Evolutionary conservation across 495 filamentous ascomycete genomes (phyloP), one percentile per base, ranked within the genome.

Genomic region (Penicillium riverlandense): DNA sequence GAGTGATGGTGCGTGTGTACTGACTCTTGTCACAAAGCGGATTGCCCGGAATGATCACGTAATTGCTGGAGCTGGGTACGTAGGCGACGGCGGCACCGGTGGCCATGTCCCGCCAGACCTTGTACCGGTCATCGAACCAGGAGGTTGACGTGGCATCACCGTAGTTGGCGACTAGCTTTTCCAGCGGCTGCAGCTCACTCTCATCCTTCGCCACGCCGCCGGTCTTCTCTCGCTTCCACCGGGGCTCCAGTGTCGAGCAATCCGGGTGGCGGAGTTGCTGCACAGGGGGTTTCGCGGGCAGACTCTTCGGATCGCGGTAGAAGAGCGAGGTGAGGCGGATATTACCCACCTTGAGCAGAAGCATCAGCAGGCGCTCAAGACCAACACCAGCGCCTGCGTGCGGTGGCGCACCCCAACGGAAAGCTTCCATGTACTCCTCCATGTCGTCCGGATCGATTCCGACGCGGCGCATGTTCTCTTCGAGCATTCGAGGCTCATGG

Each of bases 331-430:
- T 88, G 30, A 92, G 77, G 28, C 90, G 83, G 43, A 96, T 91
- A 62, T 96, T 90, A 48, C 89, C 89, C 8, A 95, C 68, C 49
- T 85, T 78, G 22, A 96, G 70, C 45, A 95, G 61, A 28, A 95
- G 77, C 75, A 95, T 91, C 9, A 95, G 62, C 6, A 95, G 69
- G 37, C 89, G 85, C 65, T 96, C 90, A 7, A 96, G 70, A 29
- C 90, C 90, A 47, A 95, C 87, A 61, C 90, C 90, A 49, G 86
- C 88, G 35, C 90, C 90, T 1, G 86, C 90, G 45, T 96, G 90
- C 2, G 90, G 90, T 4, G 91, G 89, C 0, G 88, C 84, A 14
- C 88, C 90, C 72, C 80, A 95, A 44, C 86, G 76, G 71, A 96
- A 96, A 14, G 80, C 88, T 49, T 86, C 80, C 53, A 96, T 75